Evolutionary conservation across 345 rosid species (phyloP), one percentile per base, ranked within the genome.

Genomic region (Eutrema japonicum): DNA sequence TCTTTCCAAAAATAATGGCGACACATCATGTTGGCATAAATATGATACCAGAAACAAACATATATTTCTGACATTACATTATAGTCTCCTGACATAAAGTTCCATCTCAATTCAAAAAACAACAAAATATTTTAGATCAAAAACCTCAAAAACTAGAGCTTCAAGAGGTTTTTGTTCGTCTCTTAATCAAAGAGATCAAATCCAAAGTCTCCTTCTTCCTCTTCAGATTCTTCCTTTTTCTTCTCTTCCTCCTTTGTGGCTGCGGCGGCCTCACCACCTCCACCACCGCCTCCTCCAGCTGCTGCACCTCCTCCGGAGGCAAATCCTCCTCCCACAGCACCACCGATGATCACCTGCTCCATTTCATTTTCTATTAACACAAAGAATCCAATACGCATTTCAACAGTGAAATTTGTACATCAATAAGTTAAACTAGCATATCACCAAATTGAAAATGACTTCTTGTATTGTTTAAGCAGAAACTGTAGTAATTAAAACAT

Each of bases 161-260:
- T 35, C 10, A 54, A 29, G 66, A 30, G 64, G 35, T 13, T 27
- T 35, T 43, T 6, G 45, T 0, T 7, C 2, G 2, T 54, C 75
- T 53, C 76, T 76, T 84, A 89, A 77, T 86, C 91, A 29, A 89
- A 89, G 64, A 89, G 83, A 14, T 85, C 82, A 82, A 89, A 87
- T 63, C 94, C 91, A 82, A 87, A 85, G 64, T 89, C 90, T 0
- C 84, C 94, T 4, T 89, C 89, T 6, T 82, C 89, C 47, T 84
- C 84, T 60, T 89, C 94, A 43, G 83, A 88, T 10, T 79, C 83
- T 67, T 83, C 86, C 79, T 88, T 85, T 82, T 87, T 78, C 82
- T 86, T 83, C 81, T 83, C 82, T 56, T 86, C 89, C 33, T 81
- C 89, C 55, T 70, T 70, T 0, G 85, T 70, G 50, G 86, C 75